Conservation (phyloP, 1,284 basidiomycete genomes). For the Cryptococcus sp. region DNA sequence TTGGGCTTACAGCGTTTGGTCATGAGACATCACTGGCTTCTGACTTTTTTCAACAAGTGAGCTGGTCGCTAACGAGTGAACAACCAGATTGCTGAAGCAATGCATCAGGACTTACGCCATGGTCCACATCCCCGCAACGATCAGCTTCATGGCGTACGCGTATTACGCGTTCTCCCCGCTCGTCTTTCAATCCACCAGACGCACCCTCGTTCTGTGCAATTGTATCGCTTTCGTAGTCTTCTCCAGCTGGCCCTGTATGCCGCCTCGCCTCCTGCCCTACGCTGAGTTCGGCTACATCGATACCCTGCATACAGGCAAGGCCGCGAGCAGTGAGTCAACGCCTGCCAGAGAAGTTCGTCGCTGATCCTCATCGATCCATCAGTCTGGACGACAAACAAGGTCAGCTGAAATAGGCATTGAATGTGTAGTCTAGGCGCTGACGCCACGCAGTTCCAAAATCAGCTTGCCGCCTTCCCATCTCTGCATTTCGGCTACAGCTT, state of each 20-base stretch:
- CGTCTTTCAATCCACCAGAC: conserved; percentile 43
- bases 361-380: not conserved
- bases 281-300: conserved; percentile 42
- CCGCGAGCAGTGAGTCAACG: conserved; percentile 33
- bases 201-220: conserved; percentile 50
- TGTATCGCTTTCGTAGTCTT: conserved; percentile 51
- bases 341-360: not conserved
- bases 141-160: conserved; percentile 48
- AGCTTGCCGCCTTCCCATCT: conserved; percentile 45
- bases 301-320: conserved; percentile 42
- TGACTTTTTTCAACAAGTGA: conserved; percentile 48
- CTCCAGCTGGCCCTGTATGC: conserved; percentile 53
- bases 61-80: conserved; percentile 1
- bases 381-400: conserved; percentile 43
- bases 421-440: not conserved
- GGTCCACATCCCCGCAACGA: conserved; percentile 52
- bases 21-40: conserved; percentile 30
- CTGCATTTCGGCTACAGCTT: conserved; percentile 42
- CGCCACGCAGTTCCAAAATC: conserved; percentile 42
- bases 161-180: conserved; percentile 40
- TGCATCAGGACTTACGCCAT: conserved; percentile 49
- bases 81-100: not conserved
- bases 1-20: conserved; percentile 40
- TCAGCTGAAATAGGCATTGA: conserved; percentile 6
- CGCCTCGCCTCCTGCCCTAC: conserved; percentile 45